Percentiles rank a stretch among this genome's conserved stretches.
Conservation (phyloP, 192 early-diverging fungal genomes). For the Backusella luteola region DNA sequence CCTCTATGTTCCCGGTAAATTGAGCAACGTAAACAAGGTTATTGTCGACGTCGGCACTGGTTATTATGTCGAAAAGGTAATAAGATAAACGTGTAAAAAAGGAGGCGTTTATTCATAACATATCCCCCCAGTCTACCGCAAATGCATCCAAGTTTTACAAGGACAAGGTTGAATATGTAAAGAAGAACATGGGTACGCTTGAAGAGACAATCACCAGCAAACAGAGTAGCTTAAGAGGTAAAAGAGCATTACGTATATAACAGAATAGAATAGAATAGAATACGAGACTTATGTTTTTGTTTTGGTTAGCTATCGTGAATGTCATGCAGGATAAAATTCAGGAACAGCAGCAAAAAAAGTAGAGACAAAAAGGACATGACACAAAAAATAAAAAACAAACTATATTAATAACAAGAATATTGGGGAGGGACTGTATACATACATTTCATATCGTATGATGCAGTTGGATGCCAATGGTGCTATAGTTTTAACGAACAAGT, state of each 20-base stretch:
- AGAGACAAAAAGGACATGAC: constrained; percentile 18
- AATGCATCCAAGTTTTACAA: constrained; percentile 85
- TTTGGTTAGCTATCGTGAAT: constrained; percentile 43
- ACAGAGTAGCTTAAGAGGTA: constrained; percentile 69
- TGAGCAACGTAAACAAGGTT: constrained; percentile 78
- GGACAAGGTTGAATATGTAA: constrained; percentile 79
- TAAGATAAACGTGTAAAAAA: neutral
- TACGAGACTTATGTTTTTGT: neutral
- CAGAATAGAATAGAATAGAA: neutral
- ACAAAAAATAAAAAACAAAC: neutral
- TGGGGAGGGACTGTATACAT: neutral
- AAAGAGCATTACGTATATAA: neutral
- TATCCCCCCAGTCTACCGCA: constrained; percentile 48
- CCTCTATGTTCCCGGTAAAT: constrained; percentile 92
- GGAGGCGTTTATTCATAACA: too few relatives aligned
- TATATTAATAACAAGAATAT: neutral
- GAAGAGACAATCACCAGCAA: constrained; percentile 79
- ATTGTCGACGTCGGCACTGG: constrained; percentile 97
- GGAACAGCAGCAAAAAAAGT: constrained; percentile 34
- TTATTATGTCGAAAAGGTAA: constrained; percentile 92
- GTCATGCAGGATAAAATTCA: constrained; percentile 58
- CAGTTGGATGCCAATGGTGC: too few relatives aligned
- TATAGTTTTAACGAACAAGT: neutral
- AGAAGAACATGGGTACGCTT: constrained; percentile 77
- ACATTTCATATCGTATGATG: too few relatives aligned